Percentiles rank a stretch among this genome's conserved stretches.
These are phyloP conservation scores for Solanum boliviense DNA, from an alignment of 257 asterid genomes.

Conservation along the genomic window DNA sequence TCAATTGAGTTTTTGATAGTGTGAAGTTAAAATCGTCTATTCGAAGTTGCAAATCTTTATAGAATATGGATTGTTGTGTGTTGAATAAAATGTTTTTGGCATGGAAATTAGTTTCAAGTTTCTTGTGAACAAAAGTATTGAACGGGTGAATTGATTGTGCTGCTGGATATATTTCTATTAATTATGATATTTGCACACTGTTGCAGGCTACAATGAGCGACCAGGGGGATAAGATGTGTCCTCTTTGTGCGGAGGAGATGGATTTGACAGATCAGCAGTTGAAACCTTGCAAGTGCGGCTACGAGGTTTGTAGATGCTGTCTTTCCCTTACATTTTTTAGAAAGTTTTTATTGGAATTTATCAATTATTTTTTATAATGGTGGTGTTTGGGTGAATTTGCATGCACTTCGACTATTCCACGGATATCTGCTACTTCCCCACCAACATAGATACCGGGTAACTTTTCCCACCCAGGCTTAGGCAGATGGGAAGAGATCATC, in stretches of 20 bases:
- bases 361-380: background rate
- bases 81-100: background rate
- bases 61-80: background rate
- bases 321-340: background rate
- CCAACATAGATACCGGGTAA: background rate
- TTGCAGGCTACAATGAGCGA: conserved; percentile 73
- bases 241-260: conserved; percentile 99
- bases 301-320: conserved; percentile 39
- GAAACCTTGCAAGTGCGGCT: conserved; percentile 99
- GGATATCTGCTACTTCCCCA: background rate
- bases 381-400: background rate
- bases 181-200: background rate
- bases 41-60: background rate
- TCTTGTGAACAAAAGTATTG: background rate
- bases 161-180: background rate
- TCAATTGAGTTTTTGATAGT: background rate
- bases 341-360: background rate
- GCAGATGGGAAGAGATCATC: background rate
- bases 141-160: background rate
- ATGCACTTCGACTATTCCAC: background rate
- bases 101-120: background rate
- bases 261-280: conserved; percentile 96
- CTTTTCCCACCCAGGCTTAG: background rate
- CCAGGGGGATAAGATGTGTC: conserved; percentile 88
- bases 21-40: background rate